Evolutionary conservation across 2,329 filamentous ascomycete species (phyloP), one percentile per base, ranked within the genome.

Genomic region (Metarhizium album): DNA sequence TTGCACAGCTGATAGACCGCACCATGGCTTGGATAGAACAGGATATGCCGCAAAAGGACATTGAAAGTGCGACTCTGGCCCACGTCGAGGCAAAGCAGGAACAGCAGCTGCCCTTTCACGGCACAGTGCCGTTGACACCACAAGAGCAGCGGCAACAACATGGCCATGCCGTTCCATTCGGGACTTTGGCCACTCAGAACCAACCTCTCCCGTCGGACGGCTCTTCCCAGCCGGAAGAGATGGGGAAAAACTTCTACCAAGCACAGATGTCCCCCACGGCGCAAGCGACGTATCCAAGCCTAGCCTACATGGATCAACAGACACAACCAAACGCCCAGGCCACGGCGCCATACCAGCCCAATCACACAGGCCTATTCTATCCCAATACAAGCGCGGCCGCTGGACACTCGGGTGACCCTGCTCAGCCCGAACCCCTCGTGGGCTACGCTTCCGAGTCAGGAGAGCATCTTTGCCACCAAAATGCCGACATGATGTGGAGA

Each of bases 21-120:
- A 79, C 75, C 1, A 70, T 80, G 33, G 60, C 63, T 14, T 75
- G 72, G 68, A 80, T 80, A 51, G 71, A 78, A 51, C 68, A 69
- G 47, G 75, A 75, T 49, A 74, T 76, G 67, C 57, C 60, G 40
- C 64, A 64, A 40, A 69, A 67, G 43, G 57, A 65, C 3, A 14
- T 43, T 11, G 55, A 58, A 46, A 55, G 45, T 46, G 46, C 57
- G 2, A 46, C 53, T 18, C 37, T 52, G 4, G 37, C 54, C 22
- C 47, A 57, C 2, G 49, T 54, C 0, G 50, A 67, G 50, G 64
- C 73, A 51, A 68, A 72, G 52, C 61, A 71, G 33, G 72, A 74
- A 48, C 59, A 62, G 54, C 60, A 65, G 54, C 66, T 67, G 29
- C 63, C 61, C 24, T 27, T 33, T 8, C 47, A 45, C 31, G 20